Percentiles rank a stretch among this genome's conserved stretches.
These are phyloP conservation scores for Calocybe cyanea DNA, from an alignment of 768 basidiomycete genomes.

Conservation along the genomic window DNA sequence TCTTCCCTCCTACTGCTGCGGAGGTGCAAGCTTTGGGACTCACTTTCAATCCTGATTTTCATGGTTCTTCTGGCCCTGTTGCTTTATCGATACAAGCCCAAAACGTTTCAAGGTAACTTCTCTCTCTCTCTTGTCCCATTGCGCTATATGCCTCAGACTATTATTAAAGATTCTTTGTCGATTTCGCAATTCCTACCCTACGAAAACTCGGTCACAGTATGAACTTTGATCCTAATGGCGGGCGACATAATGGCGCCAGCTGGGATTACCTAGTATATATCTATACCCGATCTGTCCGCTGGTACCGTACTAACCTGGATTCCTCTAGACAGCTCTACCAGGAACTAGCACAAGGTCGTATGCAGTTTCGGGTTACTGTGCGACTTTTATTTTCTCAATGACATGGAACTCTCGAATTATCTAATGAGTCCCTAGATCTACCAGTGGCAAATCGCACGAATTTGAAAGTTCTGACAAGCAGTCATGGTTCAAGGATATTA, in stretches of 20 bases:
- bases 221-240: slow-evolving; percentile 13
- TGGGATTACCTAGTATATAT: slow-evolving; percentile 11
- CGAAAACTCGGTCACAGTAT: slow-evolving; percentile 7
- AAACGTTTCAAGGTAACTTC: slow-evolving; percentile 14
- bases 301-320: neutral
- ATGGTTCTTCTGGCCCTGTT: slow-evolving; percentile 11
- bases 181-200: slow-evolving; percentile 12
- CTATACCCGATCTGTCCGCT: neutral
- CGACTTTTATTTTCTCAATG: neutral
- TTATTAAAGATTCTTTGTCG: slow-evolving; percentile 4
- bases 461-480: slow-evolving; percentile 3
- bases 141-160: neutral
- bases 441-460: slow-evolving; percentile 12
- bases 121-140: neutral
- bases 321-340: slow-evolving; percentile 6
- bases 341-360: slow-evolving; percentile 13
- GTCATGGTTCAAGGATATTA: slow-evolving; percentile 12
- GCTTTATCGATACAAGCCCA: slow-evolving; percentile 11
- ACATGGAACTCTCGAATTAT: neutral
- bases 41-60: slow-evolving; percentile 9
- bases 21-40: slow-evolving; percentile 4
- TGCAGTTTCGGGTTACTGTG: slow-evolving; percentile 15
- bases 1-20: slow-evolving; percentile 7
- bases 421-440: slow-evolving; percentile 3
- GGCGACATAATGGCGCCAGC: slow-evolving; percentile 11